phyloP scores from a whole-genome alignment of 371 early-diverging fungal genomes.

The Mucor racemosus region DNA sequence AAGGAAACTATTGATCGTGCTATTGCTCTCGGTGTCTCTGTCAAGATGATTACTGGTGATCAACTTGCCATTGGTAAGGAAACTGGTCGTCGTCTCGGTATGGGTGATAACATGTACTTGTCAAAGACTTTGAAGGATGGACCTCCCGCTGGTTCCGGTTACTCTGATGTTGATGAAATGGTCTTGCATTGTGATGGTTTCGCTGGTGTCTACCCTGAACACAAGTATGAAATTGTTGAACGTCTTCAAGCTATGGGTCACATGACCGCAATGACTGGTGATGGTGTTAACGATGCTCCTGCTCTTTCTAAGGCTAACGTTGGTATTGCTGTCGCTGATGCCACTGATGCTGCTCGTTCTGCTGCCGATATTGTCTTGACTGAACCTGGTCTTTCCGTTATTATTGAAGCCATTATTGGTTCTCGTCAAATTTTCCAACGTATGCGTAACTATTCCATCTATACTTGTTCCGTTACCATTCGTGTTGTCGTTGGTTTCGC shows the following conservation, averaged over 20 bases:
- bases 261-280: constrained; percentile 93
- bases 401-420: constrained; percentile 70
- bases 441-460: constrained; percentile 69
- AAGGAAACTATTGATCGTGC: constrained; percentile 88
- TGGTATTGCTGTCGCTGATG: constrained; percentile 86
- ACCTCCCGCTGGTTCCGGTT: constrained; percentile 72
- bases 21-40: constrained; percentile 85
- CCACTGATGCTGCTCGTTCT: constrained; percentile 78
- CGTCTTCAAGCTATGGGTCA: constrained; percentile 85
- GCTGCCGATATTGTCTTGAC: constrained; percentile 83
- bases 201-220: constrained; percentile 93
- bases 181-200: constrained; percentile 85
- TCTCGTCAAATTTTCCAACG: constrained; percentile 79
- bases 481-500: constrained; percentile 70
- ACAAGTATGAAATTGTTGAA: constrained; percentile 93
- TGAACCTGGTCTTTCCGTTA: constrained; percentile 78
- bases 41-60: constrained; percentile 97
- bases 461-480: constrained; percentile 68
- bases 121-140: constrained; percentile 79
- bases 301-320: constrained; percentile 89
- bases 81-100: constrained; percentile 78
- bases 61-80: constrained; percentile 92
- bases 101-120: constrained; percentile 79
- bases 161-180: constrained; percentile 78
- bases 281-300: constrained; percentile 97